Evolutionary conservation across 1,284 basidiomycete genomes (phyloP), one percentile per base, ranked within the genome.

Genomic region (Ceratorhiza oryzae-sativae): DNA sequence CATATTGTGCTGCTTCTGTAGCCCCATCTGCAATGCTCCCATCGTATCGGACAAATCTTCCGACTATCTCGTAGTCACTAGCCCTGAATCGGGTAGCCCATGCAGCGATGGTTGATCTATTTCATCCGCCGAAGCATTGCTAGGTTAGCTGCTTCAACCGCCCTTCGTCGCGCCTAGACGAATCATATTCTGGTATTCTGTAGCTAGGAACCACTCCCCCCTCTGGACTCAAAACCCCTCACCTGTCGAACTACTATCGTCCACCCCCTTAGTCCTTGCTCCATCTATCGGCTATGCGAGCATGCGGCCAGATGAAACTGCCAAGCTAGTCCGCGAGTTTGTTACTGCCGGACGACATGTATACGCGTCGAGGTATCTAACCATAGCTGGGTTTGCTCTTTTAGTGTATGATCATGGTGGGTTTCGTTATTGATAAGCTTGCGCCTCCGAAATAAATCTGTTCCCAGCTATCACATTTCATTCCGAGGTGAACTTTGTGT

Each of bases 371-470:
- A 42, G 51, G 34, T 61, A 42, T n/a, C 10, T 73, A 15, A 71
- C 72, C 12, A 9, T 59, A 36, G 53, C 67, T 5, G 62, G 67
- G 4, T 53, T 71, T 34, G 45, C 49, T 53, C 72, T 73, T 9
- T 55, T 73, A 49, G n/a, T 71, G 27, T 71, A 68, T 41, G 72
- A 73, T 61, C 72, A 73, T 55, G 13, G 72, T 73, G n/a, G 18
- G 72, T 70, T 34, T 27, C 12, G 34, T 5, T 53, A 18, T 58
- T 18, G n/a, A 48, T 30, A 45, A 25, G 9, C 5, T n/a, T 55
- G 12, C 18, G n/a, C 9, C 12, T 48, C 12, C 10, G 27, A 9
- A 20, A 53, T 27, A 13, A 46, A 13, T 1, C 9, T 27, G 23
- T 25, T 51, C 18, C 12, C 49, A 73, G 72, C 34, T 23, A 39